phyloP scores from a whole-genome alignment of 2,329 filamentous ascomycete species.

The Colletotrichum endophyticum region DNA sequence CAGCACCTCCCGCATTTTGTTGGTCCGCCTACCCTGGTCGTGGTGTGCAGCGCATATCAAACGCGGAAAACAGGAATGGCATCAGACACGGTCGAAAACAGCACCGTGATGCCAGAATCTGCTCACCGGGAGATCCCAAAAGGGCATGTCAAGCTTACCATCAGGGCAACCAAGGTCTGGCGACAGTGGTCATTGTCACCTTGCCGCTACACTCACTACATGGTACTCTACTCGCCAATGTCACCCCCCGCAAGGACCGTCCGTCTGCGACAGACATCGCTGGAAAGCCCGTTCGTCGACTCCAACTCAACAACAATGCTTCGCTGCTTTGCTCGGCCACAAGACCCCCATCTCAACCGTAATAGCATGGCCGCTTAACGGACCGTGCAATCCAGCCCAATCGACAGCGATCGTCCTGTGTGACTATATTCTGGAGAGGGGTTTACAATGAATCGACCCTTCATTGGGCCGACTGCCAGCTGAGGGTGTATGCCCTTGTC shows the following conservation, averaged over 20 bases:
- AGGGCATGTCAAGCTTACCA: neutral
- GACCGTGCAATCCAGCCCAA: neutral
- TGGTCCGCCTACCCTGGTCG: neutral
- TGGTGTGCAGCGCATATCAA: neutral
- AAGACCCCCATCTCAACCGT: neutral
- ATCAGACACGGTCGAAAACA: neutral
- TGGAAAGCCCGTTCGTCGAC: neutral
- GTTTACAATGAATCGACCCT: neutral
- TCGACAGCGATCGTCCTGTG: neutral
- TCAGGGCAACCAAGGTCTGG: neutral
- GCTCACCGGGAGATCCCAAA: neutral
- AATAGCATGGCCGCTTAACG: neutral
- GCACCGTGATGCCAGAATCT: neutral
- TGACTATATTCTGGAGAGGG: neutral
- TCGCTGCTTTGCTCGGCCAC: neutral
- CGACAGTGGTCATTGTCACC: neutral
- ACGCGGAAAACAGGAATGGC: neutral
- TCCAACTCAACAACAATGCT: neutral
- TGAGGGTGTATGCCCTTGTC: neutral
- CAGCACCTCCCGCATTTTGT: neutral
- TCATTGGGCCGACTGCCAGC: neutral
- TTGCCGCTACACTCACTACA: neutral
- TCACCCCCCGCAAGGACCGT: neutral
- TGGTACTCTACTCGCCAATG: neutral
- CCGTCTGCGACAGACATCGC: neutral